A percentile compares a stretch with the other conserved stretches of the same genome.
phyloP scores from a whole-genome alignment of 2,329 filamentous ascomycete genomes.

The Dothistroma pini region DNA sequence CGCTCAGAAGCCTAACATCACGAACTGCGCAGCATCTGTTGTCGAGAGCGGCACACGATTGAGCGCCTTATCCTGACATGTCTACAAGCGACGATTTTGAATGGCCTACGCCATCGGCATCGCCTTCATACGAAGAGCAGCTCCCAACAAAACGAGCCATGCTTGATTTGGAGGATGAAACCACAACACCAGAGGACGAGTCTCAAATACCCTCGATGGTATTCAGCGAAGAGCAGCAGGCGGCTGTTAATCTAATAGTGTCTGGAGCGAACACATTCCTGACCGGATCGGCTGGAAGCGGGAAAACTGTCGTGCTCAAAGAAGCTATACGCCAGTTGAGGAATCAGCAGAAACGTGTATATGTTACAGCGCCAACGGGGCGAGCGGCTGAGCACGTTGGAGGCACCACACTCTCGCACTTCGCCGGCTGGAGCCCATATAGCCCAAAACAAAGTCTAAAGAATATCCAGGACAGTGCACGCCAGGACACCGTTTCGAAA shows the following conservation, averaged over 20 bases:
- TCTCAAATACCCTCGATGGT: not conserved
- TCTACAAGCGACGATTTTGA: not conserved
- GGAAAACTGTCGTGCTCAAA: slow-evolving; percentile 56
- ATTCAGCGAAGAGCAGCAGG: not conserved
- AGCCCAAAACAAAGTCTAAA: slow-evolving; percentile 43
- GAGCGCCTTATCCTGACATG: not conserved
- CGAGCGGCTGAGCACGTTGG: slow-evolving; percentile 55
- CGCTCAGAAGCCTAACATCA: too few relatives aligned
- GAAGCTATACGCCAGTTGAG: slow-evolving; percentile 44
- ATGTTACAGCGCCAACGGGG: slow-evolving; percentile 58
- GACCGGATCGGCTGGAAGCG: slow-evolving; percentile 60
- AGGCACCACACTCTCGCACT: slow-evolving; percentile 56
- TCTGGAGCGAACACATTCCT: slow-evolving; percentile 58
- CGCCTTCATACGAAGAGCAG: not conserved
- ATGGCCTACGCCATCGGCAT: not conserved
- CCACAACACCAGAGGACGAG: not conserved
- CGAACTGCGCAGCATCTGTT: too few relatives aligned
- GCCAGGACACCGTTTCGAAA: slow-evolving; percentile 35
- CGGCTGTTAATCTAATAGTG: slow-evolving; percentile 7
- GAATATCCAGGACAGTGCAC: slow-evolving; percentile 25
- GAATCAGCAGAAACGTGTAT: slow-evolving; percentile 39
- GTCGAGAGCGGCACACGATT: too few relatives aligned
- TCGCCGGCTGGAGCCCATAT: slow-evolving; percentile 54
- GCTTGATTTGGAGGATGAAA: not conserved
- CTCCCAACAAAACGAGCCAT: not conserved